Base-by-base conservation (phyloP, 2,329 filamentous ascomycete species). In the Fusarium zealandicum region DNA sequence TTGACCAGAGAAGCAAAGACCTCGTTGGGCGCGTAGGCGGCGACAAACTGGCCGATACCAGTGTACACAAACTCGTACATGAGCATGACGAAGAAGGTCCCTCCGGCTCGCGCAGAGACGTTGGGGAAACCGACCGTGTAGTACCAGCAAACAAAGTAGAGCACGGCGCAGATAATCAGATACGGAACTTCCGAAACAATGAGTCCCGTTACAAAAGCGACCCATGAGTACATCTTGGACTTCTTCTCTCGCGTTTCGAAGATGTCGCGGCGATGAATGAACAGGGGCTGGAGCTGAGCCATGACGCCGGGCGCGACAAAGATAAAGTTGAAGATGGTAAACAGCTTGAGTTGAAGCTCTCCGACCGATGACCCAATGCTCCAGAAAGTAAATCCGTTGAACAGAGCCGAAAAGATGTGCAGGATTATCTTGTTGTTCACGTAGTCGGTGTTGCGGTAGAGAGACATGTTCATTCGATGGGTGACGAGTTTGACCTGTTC, bases 371-470 rank as follows among this genome's bases (percentile, higher is more conserved):
- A 68, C 1, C 82, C 82, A 20, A 87, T 77, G 69, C 78, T 80
- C 82, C 83, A 87, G 66, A 86, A 87, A 0, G 80, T 79, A 59
- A 87, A 87, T 1, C 83, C 84, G 64, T 83, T 85, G 72, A 86
- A 84, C 1, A 87, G 76, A 0, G 79, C 82, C 0, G 77, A 78
- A 12, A 75, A 72, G 17, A 86, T 72, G 64, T 87, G 83, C 2
- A 87, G 73, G 0, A 76, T 71, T 1, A 88, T 70, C 71, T 88
- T 88, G 76, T 84, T 88, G 69, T 84, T 83, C 50, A 87, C 71
- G 59, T 90, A 90, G 45, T 87, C 83, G 0, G 78, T 81, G 68
- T 90, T 90, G 49, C 89, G 81, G 74, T 78, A 91, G 5, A 90
- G 76, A 0, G 86, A 78, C 0, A 83, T 67, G 61, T 85, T 86